Evolutionary conservation across 2,329 filamentous ascomycete species (phyloP).

Genomic region (Fusarium aywerte): DNA sequence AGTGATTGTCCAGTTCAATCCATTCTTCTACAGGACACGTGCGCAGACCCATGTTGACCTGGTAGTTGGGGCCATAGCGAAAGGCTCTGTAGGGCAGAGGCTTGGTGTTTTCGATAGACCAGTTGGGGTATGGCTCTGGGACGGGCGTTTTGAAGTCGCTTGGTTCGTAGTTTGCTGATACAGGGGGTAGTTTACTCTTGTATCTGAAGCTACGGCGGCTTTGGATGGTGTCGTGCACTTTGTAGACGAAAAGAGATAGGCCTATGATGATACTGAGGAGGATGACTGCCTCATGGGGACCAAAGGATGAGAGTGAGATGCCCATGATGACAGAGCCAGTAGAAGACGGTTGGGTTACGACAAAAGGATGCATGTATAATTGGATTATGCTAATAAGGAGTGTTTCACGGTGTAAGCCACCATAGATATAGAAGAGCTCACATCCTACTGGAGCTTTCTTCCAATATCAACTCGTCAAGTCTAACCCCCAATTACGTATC

Average conservation of each 20-base stretch:
- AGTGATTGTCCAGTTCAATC: constrained; percentile 89
- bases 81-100: constrained; percentile 84
- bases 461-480: background rate
- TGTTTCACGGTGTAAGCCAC: constrained; percentile 14
- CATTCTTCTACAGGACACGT: constrained; percentile 76
- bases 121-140: constrained; percentile 71
- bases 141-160: constrained; percentile 66
- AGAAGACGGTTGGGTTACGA: background rate
- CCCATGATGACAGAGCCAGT: constrained; percentile 6
- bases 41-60: constrained; percentile 82
- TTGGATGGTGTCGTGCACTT: constrained; percentile 13
- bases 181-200: constrained; percentile 19
- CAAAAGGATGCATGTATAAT: background rate
- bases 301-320: constrained; percentile 6
- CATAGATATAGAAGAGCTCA: constrained; percentile 13
- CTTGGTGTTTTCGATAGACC: constrained; percentile 74
- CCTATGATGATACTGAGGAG: constrained; percentile 22
- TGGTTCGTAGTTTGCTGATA: constrained; percentile 21
- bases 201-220: constrained; percentile 16
- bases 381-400: background rate
- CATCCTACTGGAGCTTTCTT: no score
- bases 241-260: constrained; percentile 23
- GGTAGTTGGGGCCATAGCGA: constrained; percentile 79
- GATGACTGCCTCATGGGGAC: constrained; percentile 22
- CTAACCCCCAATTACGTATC: background rate